These are phyloP conservation scores for Pichia heedii DNA, from an alignment of 805 yeast genomes.

Conservation along the genomic window DNA sequence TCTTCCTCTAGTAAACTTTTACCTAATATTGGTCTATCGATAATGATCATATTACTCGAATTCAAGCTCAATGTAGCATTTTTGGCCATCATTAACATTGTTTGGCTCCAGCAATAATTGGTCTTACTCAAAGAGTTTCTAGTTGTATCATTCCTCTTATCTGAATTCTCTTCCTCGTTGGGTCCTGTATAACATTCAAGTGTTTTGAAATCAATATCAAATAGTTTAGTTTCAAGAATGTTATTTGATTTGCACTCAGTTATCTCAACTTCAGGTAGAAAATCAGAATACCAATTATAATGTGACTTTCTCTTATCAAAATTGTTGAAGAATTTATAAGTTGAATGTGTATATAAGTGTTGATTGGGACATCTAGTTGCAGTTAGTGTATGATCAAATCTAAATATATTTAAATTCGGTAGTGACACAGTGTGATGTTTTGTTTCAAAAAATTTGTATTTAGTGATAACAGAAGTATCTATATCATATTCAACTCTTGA, in stretches of 20 bases:
- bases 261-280: background rate
- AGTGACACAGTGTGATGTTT: background rate
- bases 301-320: background rate
- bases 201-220: background rate
- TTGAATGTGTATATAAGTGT: background rate
- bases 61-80: background rate
- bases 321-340: background rate
- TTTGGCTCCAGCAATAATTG: conserved; percentile 2
- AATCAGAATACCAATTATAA: conserved; percentile 2
- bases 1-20: background rate
- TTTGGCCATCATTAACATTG: background rate
- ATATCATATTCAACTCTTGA: no score
- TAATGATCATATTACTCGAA: conserved; percentile 1
- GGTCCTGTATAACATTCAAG: background rate
- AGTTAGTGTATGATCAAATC: conserved; percentile 4
- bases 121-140: background rate
- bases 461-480: background rate
- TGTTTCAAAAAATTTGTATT: background rate
- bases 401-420: conserved; percentile 3
- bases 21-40: background rate
- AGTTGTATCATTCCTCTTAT: no score
- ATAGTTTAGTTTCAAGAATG: background rate
- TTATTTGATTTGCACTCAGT: background rate
- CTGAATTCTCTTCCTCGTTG: no score
- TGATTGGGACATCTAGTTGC: conserved; percentile 1